These are phyloP conservation scores for Penicillium thymicola DNA, from an alignment of 2,329 filamentous ascomycete species.

Conservation along the genomic window DNA sequence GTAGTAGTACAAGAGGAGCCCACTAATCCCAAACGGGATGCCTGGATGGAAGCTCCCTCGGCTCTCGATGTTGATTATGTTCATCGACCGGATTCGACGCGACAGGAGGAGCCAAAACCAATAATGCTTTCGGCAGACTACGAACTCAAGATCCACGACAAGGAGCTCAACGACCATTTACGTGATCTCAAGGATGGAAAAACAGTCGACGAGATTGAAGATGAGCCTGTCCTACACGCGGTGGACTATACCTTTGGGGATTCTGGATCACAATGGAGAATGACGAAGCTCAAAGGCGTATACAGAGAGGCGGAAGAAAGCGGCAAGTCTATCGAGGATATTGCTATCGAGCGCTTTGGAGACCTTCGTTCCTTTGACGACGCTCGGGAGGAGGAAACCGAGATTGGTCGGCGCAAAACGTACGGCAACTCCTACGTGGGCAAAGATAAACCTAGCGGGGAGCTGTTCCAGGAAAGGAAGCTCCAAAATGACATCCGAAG, in stretches of 20 bases:
- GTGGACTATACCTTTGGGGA: conserved; percentile 87
- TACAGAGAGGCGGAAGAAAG: conserved; percentile 75
- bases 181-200: conserved; percentile 60
- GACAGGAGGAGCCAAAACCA: conserved; percentile 41
- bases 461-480: conserved; percentile 76
- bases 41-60: conserved; percentile 92
- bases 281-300: conserved; percentile 88
- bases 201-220: conserved; percentile 51
- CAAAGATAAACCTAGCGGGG: conserved; percentile 82
- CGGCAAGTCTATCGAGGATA: conserved; percentile 70
- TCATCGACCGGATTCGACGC: conserved; percentile 59
- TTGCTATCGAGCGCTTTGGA: conserved; percentile 80
- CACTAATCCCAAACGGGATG: conserved; percentile 63
- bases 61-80: conserved; percentile 78
- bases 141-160: conserved; percentile 69
- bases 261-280: conserved; percentile 85
- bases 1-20: conserved; percentile 42
- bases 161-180: conserved; percentile 75
- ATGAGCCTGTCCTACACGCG: conserved; percentile 57
- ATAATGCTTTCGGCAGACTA: conserved; percentile 55
- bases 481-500: conserved; percentile 54
- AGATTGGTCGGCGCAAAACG: conserved; percentile 74
- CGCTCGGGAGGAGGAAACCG: conserved; percentile 86
- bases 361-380: conserved; percentile 83
- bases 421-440: conserved; percentile 83